Evolutionary conservation across 495 filamentous ascomycete genomes (phyloP).

Genomic region (Penicillium pancosmium): DNA sequence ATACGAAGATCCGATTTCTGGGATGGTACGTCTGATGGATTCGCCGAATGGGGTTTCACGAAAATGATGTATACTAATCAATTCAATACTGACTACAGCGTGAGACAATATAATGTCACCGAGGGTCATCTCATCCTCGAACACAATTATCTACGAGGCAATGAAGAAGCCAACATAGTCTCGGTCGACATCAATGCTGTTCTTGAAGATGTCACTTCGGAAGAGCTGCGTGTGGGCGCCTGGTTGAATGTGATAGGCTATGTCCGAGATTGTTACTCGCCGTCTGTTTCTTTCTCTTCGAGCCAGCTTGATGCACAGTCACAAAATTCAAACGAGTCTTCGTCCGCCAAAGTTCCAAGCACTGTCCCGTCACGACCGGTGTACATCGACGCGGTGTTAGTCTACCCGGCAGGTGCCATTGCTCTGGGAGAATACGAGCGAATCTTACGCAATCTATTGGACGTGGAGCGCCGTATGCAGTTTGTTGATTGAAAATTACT

Average conservation of each 20-base stretch:
- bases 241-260: constrained; percentile 95
- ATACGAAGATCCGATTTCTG: constrained; percentile 84
- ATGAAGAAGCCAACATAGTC: constrained; percentile 41
- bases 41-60: neutral
- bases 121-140: constrained; percentile 65
- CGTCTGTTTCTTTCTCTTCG: constrained; percentile 18
- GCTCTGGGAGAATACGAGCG: constrained; percentile 66
- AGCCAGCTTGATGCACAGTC: constrained; percentile 12
- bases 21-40: constrained; percentile 69
- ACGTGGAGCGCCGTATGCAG: constrained; percentile 31
- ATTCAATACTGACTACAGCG: constrained; percentile 48
- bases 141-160: constrained; percentile 61
- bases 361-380: constrained; percentile 27
- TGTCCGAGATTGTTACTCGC: constrained; percentile 42
- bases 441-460: constrained; percentile 37
- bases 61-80: constrained; percentile 10
- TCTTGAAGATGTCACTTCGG: constrained; percentile 62
- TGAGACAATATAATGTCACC: constrained; percentile 64
- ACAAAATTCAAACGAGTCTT: neutral
- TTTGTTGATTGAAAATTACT: neutral
- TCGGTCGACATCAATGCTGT: constrained; percentile 72
- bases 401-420: constrained; percentile 67
- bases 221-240: constrained; percentile 71
- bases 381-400: constrained; percentile 64
- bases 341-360: neutral